Evolutionary conservation across 2,329 filamentous ascomycete genomes (phyloP).

Genomic region (Neonectria faginata): DNA sequence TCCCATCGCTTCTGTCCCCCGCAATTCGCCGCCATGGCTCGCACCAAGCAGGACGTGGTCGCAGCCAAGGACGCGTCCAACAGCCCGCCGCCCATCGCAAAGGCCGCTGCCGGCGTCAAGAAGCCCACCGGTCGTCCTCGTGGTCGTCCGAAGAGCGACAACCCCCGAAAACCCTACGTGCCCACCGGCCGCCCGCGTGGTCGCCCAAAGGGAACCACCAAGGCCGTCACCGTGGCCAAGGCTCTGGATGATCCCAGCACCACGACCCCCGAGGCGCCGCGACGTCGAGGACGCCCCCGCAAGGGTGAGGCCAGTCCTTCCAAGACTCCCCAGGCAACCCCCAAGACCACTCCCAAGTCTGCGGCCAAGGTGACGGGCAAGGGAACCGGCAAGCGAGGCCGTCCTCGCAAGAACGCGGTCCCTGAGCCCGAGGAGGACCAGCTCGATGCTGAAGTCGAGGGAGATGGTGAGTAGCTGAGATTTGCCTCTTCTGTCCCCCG

Average conservation of each 20-base stretch:
- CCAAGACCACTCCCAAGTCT: conserved; percentile 39
- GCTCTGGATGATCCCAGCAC: conserved; percentile 15
- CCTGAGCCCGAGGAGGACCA: conserved; percentile 15
- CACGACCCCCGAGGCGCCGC: conserved; percentile 29
- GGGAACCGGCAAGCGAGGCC: conserved; percentile 40
- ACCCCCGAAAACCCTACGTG: conserved; percentile 47
- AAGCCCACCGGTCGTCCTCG: conserved; percentile 58
- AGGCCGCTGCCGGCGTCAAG: conserved; percentile 51
- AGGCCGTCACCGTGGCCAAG: conserved; percentile 29
- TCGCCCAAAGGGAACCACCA: conserved; percentile 57
- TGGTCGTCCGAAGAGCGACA: conserved; percentile 57
- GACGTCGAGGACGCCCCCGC: conserved; percentile 49
- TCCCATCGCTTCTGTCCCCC: conserved; percentile 19
- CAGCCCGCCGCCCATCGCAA: conserved; percentile 40
- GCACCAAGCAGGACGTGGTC: conserved; percentile 48
- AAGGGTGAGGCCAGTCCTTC: conserved; percentile 40
- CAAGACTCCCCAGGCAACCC: conserved; percentile 22
- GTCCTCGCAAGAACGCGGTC: conserved; percentile 48
- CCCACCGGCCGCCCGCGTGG: conserved; percentile 61
- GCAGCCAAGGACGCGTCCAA: conserved; percentile 33
- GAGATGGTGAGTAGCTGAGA: conserved; percentile 17
- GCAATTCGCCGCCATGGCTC: conserved; percentile 45
- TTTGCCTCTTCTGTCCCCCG: conserved; percentile 1
- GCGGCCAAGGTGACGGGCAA: not conserved
- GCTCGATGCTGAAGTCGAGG: conserved; percentile 32